Percentiles rank a stretch among this genome's conserved stretches.
phyloP scores from a whole-genome alignment of 768 basidiomycete species.

The Suillus subalutaceus region DNA sequence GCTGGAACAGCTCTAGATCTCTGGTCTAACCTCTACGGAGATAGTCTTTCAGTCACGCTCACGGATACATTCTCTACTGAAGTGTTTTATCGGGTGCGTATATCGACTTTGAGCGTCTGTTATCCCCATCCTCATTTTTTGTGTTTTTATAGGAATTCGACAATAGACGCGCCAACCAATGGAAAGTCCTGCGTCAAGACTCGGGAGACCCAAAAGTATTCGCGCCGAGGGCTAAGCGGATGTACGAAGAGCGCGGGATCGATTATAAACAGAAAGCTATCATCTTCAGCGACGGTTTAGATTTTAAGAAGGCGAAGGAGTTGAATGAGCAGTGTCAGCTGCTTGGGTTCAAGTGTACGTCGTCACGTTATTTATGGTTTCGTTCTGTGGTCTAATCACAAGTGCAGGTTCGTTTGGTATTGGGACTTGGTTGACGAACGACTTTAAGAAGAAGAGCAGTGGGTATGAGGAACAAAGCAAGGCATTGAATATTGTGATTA shows the following conservation, averaged over 20 bases:
- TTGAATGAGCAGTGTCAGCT: constrained; percentile 74
- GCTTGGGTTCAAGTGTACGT: constrained; percentile 66
- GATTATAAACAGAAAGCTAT: constrained; percentile 67
- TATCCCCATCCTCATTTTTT: not conserved
- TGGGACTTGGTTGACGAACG: constrained; percentile 91
- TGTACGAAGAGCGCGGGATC: constrained; percentile 73
- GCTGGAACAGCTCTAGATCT: constrained; percentile 76
- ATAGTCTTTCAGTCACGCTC: constrained; percentile 67
- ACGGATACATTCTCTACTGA: constrained; percentile 95
- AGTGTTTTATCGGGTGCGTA: constrained; percentile 75
- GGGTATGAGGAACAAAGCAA: constrained; percentile 64
- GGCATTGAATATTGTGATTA: constrained; percentile 94
- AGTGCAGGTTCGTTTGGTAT: constrained; percentile 84
- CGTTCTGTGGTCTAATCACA: not conserved
- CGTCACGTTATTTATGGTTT: not conserved
- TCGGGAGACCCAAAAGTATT: constrained; percentile 90
- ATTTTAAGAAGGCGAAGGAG: constrained; percentile 67
- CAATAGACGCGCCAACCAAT: constrained; percentile 60
- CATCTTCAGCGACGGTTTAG: constrained; percentile 84
- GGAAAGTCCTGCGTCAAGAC: constrained; percentile 90
- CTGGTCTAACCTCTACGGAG: constrained; percentile 80
- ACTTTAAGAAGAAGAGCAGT: constrained; percentile 59
- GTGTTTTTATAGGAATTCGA: constrained; percentile 44
- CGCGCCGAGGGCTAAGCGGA: constrained; percentile 68
- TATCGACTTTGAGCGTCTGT: constrained; percentile 2